phyloP scores from a whole-genome alignment of 306 rosid species.

The Vigna nakashimae region DNA sequence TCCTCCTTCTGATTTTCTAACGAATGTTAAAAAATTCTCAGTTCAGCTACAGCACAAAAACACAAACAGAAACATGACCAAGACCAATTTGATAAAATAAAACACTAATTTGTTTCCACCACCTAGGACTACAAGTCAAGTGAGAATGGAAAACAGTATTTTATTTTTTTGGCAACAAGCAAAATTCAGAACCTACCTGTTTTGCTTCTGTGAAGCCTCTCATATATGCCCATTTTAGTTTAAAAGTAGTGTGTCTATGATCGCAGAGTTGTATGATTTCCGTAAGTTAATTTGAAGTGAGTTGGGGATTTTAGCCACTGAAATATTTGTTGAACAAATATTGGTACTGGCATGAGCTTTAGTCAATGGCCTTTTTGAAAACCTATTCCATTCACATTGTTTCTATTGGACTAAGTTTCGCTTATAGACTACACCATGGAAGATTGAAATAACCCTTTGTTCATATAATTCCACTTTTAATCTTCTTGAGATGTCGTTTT shows the following conservation, averaged over 20 bases:
- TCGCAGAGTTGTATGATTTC: not conserved
- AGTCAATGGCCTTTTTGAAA: not conserved
- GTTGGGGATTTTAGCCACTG: no score
- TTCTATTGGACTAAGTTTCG: not conserved
- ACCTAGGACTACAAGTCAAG: not conserved
- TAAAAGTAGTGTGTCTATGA: not conserved
- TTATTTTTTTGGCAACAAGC: no score
- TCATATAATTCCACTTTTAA: no score
- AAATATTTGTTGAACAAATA: no score
- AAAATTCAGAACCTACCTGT: no score
- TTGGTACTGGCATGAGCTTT: not conserved
- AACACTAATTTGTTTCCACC: not conserved
- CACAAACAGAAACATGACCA: not conserved
- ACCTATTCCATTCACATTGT: not conserved
- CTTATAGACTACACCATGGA: not conserved
- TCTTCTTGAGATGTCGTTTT: no score
- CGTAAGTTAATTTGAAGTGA: no score
- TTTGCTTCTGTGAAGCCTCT: no score
- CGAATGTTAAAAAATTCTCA: not conserved
- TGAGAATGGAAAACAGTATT: not conserved
- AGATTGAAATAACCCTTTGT: no score
- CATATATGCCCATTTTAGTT: not conserved
- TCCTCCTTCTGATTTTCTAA: constrained; percentile 69
- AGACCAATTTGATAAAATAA: not conserved
- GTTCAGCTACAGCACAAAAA: not conserved